Percentiles rank a stretch among this genome's conserved stretches.
Conservation (phyloP, 2,329 filamentous ascomycete genomes). For the Cladosporium sp. region DNA sequence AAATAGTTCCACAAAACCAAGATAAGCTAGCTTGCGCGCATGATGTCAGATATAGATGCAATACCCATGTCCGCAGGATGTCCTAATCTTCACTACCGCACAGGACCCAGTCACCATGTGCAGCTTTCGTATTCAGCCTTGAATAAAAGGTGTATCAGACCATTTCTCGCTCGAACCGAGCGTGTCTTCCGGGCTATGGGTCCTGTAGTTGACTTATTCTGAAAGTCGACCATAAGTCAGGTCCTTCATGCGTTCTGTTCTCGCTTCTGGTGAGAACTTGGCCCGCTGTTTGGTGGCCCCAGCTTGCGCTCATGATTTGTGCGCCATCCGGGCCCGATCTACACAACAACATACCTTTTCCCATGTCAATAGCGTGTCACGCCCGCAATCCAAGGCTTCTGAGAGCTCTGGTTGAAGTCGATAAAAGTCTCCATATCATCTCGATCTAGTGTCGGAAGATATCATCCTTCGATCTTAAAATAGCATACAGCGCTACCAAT, state of each 20-base stretch:
- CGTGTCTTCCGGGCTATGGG: neutral
- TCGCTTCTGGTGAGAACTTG: neutral
- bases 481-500: neutral
- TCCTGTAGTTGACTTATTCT: neutral
- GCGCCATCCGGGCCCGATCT: neutral
- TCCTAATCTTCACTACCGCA: neutral
- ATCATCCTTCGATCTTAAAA: neutral
- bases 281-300: neutral
- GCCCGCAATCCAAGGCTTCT: neutral
- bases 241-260: neutral
- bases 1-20: neutral
- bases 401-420: neutral
- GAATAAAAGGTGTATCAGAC: neutral
- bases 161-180: neutral
- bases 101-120: neutral
- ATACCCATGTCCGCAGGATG: neutral
- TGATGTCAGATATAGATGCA: neutral
- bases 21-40: neutral
- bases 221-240: neutral
- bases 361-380: neutral
- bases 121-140: neutral
- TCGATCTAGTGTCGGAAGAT: neutral
- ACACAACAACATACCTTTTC: neutral
- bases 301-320: neutral
- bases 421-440: neutral